phyloP scores from a whole-genome alignment of 768 basidiomycete species.

The Tulasnella calospora region DNA sequence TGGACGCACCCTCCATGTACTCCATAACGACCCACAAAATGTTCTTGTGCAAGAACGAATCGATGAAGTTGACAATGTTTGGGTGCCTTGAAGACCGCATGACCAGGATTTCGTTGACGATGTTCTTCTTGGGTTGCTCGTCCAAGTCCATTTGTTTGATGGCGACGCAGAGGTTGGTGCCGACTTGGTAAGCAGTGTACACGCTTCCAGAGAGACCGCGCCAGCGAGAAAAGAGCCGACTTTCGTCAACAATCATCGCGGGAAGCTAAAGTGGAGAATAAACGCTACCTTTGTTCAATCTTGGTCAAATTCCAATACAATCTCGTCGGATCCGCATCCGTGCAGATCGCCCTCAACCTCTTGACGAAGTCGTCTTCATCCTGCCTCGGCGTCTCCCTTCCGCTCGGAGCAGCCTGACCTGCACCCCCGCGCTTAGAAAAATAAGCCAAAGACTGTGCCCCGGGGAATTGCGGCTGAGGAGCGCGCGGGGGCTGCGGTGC shows the following conservation, averaged over 20 bases:
- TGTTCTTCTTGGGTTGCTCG: slow-evolving; percentile 99
- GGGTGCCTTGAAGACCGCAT: slow-evolving; percentile 95
- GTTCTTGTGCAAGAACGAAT: slow-evolving; percentile 95
- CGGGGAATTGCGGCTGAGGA: slow-evolving; percentile 44
- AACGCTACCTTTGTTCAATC: slow-evolving; percentile 93
- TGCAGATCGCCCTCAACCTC: slow-evolving; percentile 88
- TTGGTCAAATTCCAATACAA: slow-evolving; percentile 89
- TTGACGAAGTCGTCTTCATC: slow-evolving; percentile 81
- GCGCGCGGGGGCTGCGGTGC: slow-evolving; percentile 14
- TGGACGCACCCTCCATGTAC: slow-evolving; percentile 80
- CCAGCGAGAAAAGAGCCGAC: background rate
- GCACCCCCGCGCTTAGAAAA: slow-evolving; percentile 31
- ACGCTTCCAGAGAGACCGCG: slow-evolving; percentile 91
- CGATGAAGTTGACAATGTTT: slow-evolving; percentile 99
- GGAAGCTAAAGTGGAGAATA: background rate
- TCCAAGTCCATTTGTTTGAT: slow-evolving; percentile 99
- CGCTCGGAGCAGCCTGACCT: slow-evolving; percentile 39
- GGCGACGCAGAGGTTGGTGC: slow-evolving; percentile 87
- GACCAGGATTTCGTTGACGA: slow-evolving; percentile 99
- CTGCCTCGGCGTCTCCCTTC: slow-evolving; percentile 73
- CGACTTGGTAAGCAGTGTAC: slow-evolving; percentile 96
- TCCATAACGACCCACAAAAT: slow-evolving; percentile 99
- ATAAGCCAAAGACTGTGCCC: slow-evolving; percentile 43
- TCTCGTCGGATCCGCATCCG: slow-evolving; percentile 93
- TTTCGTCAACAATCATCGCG: background rate